Conservation (phyloP, 176 grass and related monocot species). For the Chrysopogon serrulatus region DNA sequence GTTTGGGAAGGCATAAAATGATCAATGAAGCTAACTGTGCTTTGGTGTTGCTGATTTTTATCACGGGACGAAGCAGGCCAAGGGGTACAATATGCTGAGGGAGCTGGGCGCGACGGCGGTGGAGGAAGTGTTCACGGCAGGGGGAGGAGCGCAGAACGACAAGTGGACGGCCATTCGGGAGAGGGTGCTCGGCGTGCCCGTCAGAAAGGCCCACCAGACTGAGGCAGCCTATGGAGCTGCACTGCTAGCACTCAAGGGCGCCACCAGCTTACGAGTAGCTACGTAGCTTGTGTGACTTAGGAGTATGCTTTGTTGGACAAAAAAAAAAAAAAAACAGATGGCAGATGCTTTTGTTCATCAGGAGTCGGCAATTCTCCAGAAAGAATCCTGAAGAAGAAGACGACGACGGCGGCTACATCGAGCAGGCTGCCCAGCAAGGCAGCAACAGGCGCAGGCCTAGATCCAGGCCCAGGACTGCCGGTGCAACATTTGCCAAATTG, state of each 20-base stretch:
- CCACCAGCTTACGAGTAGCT: not conserved
- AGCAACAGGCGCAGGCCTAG: too few relatives aligned
- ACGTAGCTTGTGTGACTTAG: not conserved
- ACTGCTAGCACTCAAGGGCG: slow-evolving; percentile 59
- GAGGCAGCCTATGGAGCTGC: slow-evolving; percentile 82
- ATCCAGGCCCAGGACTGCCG: too few relatives aligned
- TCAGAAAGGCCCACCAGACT: slow-evolving; percentile 52
- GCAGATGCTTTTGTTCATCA: too few relatives aligned
- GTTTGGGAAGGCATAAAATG: not conserved
- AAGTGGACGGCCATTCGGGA: slow-evolving; percentile 59
- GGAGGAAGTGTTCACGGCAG: slow-evolving; percentile 64
- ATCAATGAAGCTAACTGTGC: not conserved
- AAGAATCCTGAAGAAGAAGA: too few relatives aligned
- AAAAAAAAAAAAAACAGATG: too few relatives aligned
- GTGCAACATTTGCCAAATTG: not conserved
- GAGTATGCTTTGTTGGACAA: too few relatives aligned
- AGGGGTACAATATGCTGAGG: slow-evolving; percentile 56
- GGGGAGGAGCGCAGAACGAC: slow-evolving; percentile 64
- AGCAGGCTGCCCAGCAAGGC: too few relatives aligned
- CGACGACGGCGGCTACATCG: too few relatives aligned
- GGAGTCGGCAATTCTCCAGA: too few relatives aligned
- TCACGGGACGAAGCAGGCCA: slow-evolving; percentile 17
- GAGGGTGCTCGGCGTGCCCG: slow-evolving; percentile 69
- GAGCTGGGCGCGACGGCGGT: slow-evolving; percentile 51
- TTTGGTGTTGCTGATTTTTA: not conserved